Conservation (phyloP, 176 grass and related monocot genomes). For the Panicum miliaceum region DNA sequence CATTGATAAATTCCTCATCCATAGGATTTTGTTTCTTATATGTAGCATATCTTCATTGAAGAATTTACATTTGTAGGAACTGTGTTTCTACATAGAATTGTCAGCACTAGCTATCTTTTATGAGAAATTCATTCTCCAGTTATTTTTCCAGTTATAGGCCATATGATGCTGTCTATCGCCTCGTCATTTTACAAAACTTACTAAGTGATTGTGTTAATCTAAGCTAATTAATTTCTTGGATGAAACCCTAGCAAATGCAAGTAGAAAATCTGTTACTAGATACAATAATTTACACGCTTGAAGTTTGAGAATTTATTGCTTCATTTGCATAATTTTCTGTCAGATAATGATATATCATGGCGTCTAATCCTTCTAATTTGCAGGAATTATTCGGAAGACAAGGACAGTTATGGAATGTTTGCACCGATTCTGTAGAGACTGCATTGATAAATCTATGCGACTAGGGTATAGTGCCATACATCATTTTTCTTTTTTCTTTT, state of each 20-base stretch:
- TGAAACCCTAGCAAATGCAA: background rate
- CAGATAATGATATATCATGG: slow-evolving; percentile 4
- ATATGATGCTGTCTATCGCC: background rate
- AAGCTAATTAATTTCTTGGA: slow-evolving; percentile 3
- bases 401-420: slow-evolving; percentile 88
- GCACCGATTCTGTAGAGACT: slow-evolving; percentile 82
- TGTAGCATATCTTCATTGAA: slow-evolving; percentile 16
- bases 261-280: background rate
- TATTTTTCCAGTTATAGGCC: slow-evolving; percentile 13
- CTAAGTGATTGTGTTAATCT: background rate
- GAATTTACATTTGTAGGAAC: background rate
- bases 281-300: slow-evolving; percentile 6
- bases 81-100: slow-evolving; percentile 14
- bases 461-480: slow-evolving; percentile 61
- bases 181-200: slow-evolving; percentile 6
- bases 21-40: background rate
- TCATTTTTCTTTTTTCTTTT: background rate
- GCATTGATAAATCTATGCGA: slow-evolving; percentile 87
- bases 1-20: background rate
- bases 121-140: slow-evolving; percentile 6
- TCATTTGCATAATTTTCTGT: slow-evolving; percentile 31
- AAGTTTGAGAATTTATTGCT: slow-evolving; percentile 28
- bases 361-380: background rate
- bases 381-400: slow-evolving; percentile 81
- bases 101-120: slow-evolving; percentile 5